A percentile compares a stretch with the other conserved stretches of the same genome.
These are phyloP conservation scores for Sclerotinia glacialis DNA, from an alignment of 2,329 filamentous ascomycete species.

Conservation along the genomic window DNA sequence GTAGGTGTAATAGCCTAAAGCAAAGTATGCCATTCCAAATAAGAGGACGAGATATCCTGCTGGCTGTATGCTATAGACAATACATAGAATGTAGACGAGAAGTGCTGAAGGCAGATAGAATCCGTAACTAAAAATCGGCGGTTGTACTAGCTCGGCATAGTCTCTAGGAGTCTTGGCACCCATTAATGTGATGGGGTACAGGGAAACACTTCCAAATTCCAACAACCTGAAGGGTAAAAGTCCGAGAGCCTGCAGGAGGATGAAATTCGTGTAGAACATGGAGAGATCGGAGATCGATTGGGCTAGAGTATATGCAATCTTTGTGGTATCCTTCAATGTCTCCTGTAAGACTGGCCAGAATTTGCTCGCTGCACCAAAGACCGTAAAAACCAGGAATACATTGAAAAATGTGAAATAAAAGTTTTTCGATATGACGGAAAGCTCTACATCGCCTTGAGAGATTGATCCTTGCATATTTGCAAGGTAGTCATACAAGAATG, in stretches of 20 bases:
- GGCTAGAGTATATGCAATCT: constrained; percentile 73
- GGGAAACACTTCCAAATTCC: constrained; percentile 78
- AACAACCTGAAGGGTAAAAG: constrained; percentile 89
- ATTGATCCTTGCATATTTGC: constrained; percentile 92
- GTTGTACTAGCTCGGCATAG: constrained; percentile 75
- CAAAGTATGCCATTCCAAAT: constrained; percentile 79
- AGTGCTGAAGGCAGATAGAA: constrained; percentile 93
- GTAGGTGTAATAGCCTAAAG: constrained; percentile 82
- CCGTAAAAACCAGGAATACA: constrained; percentile 91
- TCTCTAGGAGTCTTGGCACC: constrained; percentile 86
- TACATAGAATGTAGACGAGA: constrained; percentile 89
- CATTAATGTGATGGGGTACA: constrained; percentile 79
- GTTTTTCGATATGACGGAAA: constrained; percentile 95
- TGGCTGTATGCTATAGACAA: constrained; percentile 87
- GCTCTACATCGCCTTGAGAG: constrained; percentile 88
- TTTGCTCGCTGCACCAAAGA: constrained; percentile 75
- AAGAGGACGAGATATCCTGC: constrained; percentile 78
- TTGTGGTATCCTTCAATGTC: constrained; percentile 73
- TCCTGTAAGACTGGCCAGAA: constrained; percentile 72
- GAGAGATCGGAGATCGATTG: constrained; percentile 70
- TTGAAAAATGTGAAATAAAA: constrained; percentile 99
- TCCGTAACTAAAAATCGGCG: constrained; percentile 89
- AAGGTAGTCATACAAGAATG: constrained; percentile 91
- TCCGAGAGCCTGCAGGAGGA: constrained; percentile 90
- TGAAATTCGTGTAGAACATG: constrained; percentile 88